Conservation (phyloP, 2,329 filamentous ascomycete species). For the Harringtonia aguacate region DNA sequence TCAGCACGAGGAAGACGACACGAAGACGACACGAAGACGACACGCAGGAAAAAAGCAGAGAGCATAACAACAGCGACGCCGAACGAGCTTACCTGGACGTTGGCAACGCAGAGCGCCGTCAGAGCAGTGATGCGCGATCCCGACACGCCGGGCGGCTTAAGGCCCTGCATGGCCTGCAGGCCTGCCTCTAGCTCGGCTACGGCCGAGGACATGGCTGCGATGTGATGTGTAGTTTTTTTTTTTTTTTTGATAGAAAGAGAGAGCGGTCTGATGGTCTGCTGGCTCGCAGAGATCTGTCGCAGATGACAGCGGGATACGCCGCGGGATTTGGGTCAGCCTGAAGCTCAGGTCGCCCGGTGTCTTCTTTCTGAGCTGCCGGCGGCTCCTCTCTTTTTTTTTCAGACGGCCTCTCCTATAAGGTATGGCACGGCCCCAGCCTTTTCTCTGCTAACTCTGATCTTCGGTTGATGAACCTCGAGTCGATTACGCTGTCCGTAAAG, state of each 20-base stretch:
- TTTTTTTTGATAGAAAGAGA: not conserved
- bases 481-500: constrained; percentile 5
- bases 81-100: constrained; percentile 68
- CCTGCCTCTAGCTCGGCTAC: constrained; percentile 85
- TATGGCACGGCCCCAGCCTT: constrained; percentile 9
- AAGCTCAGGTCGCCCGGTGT: not conserved
- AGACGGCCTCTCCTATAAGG: not conserved
- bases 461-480: not conserved
- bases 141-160: constrained; percentile 91
- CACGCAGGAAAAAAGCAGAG: not conserved
- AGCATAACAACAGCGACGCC: not conserved
- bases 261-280: not conserved
- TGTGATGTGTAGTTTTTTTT: constrained; percentile 17
- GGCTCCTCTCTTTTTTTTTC: constrained; percentile 1
- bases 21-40: constrained; percentile 4
- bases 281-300: not conserved
- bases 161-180: constrained; percentile 79
- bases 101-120: constrained; percentile 77
- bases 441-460: constrained; percentile 1
- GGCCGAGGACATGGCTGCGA: constrained; percentile 57
- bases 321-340: not conserved
- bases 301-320: not conserved
- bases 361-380: constrained; percentile 23
- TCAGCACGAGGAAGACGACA: not conserved
- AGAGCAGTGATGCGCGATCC: constrained; percentile 83